Percentiles rank a stretch among this genome's conserved stretches.
Evolutionary conservation across 306 rosid genomes (phyloP).

Genomic region (Sicyos baderoa): DNA sequence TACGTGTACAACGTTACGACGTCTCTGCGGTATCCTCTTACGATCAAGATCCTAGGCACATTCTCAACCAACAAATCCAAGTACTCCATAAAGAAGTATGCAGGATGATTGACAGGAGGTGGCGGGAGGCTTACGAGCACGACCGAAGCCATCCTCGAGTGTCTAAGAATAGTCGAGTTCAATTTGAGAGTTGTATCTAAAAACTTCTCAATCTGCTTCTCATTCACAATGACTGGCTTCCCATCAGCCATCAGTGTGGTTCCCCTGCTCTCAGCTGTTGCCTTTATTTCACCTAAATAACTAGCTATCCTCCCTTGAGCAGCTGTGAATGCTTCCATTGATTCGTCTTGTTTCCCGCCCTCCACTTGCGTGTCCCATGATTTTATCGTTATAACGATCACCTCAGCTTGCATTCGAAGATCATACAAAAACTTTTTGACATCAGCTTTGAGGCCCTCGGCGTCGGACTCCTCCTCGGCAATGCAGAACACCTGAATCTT

Average conservation of each 20-base stretch:
- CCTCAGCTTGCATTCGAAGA: conserved; percentile 98
- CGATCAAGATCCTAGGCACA: conserved; percentile 83
- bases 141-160: conserved; percentile 98
- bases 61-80: conserved; percentile 98
- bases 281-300: conserved; percentile 59
- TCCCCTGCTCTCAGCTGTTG: conserved; percentile 42
- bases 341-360: conserved; percentile 65
- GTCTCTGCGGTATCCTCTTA: conserved; percentile 91
- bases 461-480: conserved; percentile 90
- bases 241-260: conserved; percentile 84
- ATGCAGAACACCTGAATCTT: conserved; percentile 98
- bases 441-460: conserved; percentile 86
- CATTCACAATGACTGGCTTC: conserved; percentile 67
- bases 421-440: conserved; percentile 91
- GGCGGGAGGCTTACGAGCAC: conserved; percentile 95
- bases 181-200: conserved; percentile 80
- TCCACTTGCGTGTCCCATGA: conserved; percentile 70
- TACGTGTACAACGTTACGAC: conserved; percentile 93
- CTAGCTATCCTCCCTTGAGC: conserved; percentile 59
- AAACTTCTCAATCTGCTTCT: conserved; percentile 87
- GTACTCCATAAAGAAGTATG: conserved; percentile 91
- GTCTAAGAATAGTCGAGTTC: conserved; percentile 69
- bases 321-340: conserved; percentile 53
- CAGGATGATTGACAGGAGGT: conserved; percentile 82
- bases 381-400: conserved; percentile 75